Percentiles rank a stretch among this genome's conserved stretches.
phyloP scores from a whole-genome alignment of 352 stramenopile genomes.

The Phytophthora niederhauseri region DNA sequence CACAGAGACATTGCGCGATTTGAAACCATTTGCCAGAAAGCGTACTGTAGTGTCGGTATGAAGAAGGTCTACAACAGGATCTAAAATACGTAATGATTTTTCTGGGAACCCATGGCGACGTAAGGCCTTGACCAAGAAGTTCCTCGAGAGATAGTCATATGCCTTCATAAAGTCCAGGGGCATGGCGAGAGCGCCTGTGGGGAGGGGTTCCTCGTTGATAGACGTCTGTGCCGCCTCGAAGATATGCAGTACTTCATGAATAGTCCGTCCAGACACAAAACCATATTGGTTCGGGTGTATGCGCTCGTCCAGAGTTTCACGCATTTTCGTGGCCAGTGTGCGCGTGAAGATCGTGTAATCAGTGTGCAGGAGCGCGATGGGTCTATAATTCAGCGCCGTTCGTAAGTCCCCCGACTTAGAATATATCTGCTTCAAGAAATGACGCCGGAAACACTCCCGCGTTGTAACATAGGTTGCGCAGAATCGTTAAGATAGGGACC shows the following conservation, averaged over 20 bases:
- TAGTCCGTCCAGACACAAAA: constrained; percentile 8
- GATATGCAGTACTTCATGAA: constrained; percentile 2
- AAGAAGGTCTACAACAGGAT: not conserved
- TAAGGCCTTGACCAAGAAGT: not conserved
- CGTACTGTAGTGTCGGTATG: not conserved
- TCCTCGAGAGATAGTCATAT: constrained; percentile 3
- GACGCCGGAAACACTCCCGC: too few relatives aligned
- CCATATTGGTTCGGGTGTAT: constrained; percentile 2
- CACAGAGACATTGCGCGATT: too few relatives aligned
- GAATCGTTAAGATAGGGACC: too few relatives aligned
- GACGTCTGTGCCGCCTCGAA: not conserved
- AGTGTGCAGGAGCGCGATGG: not conserved
- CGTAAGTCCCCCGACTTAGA: too few relatives aligned
- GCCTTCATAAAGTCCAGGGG: constrained; percentile 20
- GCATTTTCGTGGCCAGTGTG: not conserved
- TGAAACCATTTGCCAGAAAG: too few relatives aligned
- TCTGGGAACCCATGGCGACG: not conserved
- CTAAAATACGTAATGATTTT: not conserved
- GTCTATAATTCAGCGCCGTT: too few relatives aligned
- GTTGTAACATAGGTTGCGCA: too few relatives aligned
- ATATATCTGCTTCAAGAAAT: too few relatives aligned
- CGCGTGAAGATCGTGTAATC: constrained; percentile 4
- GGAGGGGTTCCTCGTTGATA: not conserved
- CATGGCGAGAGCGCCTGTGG: not conserved
- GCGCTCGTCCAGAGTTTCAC: not conserved